These are phyloP conservation scores for Hydrangea macrophylla DNA, from an alignment of 148 eudicot species.

Conservation along the genomic window DNA sequence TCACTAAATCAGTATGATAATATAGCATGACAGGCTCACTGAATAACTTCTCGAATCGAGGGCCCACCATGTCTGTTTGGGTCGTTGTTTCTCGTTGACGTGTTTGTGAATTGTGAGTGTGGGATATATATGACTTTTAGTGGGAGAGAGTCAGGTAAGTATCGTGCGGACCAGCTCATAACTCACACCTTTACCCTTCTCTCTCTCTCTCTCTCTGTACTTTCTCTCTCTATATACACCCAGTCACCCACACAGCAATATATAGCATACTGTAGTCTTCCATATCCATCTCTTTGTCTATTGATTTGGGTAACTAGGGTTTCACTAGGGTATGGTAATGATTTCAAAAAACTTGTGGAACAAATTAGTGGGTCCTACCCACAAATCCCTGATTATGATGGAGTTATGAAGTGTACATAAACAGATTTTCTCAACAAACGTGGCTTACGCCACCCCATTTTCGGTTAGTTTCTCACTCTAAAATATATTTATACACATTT, in stretches of 20 bases:
- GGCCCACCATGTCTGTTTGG: not conserved
- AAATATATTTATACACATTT: not conserved
- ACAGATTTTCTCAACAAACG: slow-evolving; percentile 12
- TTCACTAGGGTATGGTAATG: not conserved
- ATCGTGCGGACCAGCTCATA: slow-evolving; percentile 25
- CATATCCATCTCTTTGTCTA: not conserved
- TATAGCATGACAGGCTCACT: too few relatives aligned
- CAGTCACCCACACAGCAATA: too few relatives aligned
- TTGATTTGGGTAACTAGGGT: not conserved
- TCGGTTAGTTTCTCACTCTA: not conserved
- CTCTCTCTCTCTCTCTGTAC: not conserved
- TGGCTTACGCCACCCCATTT: slow-evolving; percentile 14
- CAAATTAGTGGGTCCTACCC: slow-evolving; percentile 5
- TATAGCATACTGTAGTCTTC: not conserved
- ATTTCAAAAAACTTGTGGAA: not conserved
- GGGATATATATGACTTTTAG: slow-evolving; percentile 1
- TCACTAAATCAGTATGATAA: too few relatives aligned
- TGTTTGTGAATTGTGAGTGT: too few relatives aligned
- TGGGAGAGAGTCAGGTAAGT: slow-evolving; percentile 8
- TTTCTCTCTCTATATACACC: not conserved
- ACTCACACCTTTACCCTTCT: not conserved
- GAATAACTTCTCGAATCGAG: too few relatives aligned
- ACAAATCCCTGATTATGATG: not conserved
- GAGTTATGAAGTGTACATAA: not conserved
- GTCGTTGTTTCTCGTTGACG: not conserved